These are phyloP conservation scores for Penicillium sp. DNA, from an alignment of 2,329 filamentous ascomycete species.

Conservation along the genomic window DNA sequence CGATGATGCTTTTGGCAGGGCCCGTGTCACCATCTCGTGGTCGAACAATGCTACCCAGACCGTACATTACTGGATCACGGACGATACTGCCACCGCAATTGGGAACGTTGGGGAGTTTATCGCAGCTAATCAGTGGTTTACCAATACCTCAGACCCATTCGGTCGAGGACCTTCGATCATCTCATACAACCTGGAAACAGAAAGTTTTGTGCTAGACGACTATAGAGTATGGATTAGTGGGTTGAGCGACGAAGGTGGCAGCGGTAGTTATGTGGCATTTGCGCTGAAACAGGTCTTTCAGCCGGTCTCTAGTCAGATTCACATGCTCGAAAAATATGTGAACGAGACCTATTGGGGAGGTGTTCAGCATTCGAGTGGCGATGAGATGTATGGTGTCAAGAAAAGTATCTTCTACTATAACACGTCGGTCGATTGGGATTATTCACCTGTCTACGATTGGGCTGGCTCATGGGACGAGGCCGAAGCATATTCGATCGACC, in stretches of 20 bases:
- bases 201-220: slow-evolving; percentile 41
- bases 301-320: slow-evolving; percentile 48
- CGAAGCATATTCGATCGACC: slow-evolving; percentile 44
- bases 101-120: slow-evolving; percentile 51
- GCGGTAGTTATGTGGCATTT: slow-evolving; percentile 54
- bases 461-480: slow-evolving; percentile 48
- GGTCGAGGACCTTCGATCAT: slow-evolving; percentile 53
- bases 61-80: slow-evolving; percentile 56
- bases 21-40: slow-evolving; percentile 48
- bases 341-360: slow-evolving; percentile 49
- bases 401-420: slow-evolving; percentile 59
- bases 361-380: slow-evolving; percentile 42
- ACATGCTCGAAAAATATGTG: slow-evolving; percentile 53
- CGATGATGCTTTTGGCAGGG: slow-evolving; percentile 46
- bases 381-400: slow-evolving; percentile 41
- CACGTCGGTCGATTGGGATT: slow-evolving; percentile 40
- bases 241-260: slow-evolving; percentile 58
- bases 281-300: slow-evolving; percentile 53
- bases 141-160: slow-evolving; percentile 52
- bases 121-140: slow-evolving; percentile 53
- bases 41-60: slow-evolving; percentile 48
- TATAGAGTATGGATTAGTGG: slow-evolving; percentile 57
- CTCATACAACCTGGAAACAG: slow-evolving; percentile 47
- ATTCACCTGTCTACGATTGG: slow-evolving; percentile 51
- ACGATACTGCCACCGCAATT: slow-evolving; percentile 43